Evolutionary conservation across 202 grass and related monocot genomes (phyloP), one percentile per base, ranked within the genome.

Genomic region (Hordeum pubiflorum): DNA sequence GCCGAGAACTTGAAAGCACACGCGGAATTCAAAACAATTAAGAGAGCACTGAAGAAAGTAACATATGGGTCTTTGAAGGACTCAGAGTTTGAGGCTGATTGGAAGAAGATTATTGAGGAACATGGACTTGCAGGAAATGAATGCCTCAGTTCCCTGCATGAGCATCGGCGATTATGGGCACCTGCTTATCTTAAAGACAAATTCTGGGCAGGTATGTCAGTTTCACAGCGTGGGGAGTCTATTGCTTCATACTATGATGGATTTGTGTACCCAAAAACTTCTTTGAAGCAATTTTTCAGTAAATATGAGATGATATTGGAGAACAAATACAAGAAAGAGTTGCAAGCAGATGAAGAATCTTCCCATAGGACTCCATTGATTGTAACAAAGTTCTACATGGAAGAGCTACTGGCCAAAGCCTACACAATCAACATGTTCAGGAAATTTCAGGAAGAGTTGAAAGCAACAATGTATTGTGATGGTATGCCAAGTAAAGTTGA

Each of bases 381-480:
- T 68, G 88, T 95, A 82, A 93, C 96, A 52, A 94, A 99, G 69
- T 99, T 93, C 76, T 94, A 87, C 89, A 95, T 95, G 96, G 92
- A 95, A 86, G 90, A 99, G 79, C 92, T 95, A 71, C 75, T 99
- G 69, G 92, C 96, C 56, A 88, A 99, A 79, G 76, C 85, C 33
- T 99, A 99, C 74, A 99, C 96, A 62, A 85, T 94, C 76, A 95
- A 86, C 74, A 95, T 99, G 83, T 99, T 99, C 76, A 89, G 88
- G 76, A 94, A 93, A 82, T 99, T 99, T 77, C 96, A 99, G 84
- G 88, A 95, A 72, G 96, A 99, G 77, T 87, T 99, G 57, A 99
- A 94, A 86, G 96, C 92, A 59, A 91, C 96, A 75, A 91, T 99
- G 80, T 98, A 98, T 87, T 98, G 96, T 69, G 87, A 98, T 74